Evolutionary conservation across 2,329 filamentous ascomycete species (phyloP), one percentile per base, ranked within the genome.

Genomic region (Alternaria burnsii): DNA sequence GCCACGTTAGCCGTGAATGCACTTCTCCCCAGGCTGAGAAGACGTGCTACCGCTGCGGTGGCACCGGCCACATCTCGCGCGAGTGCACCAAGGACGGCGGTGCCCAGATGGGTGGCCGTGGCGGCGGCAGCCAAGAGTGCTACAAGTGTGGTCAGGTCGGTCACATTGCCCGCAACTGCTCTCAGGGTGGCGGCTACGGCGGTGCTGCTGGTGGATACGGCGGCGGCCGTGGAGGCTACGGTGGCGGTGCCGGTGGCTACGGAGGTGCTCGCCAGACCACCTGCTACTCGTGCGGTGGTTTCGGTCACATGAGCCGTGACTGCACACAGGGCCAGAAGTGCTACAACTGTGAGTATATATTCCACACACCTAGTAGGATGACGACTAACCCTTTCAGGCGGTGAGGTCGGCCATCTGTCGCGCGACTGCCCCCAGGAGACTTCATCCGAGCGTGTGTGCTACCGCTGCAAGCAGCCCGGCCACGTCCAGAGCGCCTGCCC

Each of bases 271-370:
- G 78, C 58, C 75, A 77, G 70, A 78, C 76, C 56, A 97, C 93
- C 73, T 98, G 95, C 90, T 99, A 97, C 87, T 97, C 93, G 44
- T 98, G 95, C 84, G 95, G 95, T 73, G 95, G 95, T 70, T 94
- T 93, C 79, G 94, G 94, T 76, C 95, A 99, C 86, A 94, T 97
- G 91, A 94, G 92, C 78, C 91, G 94, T 86, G 95, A 98, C 83
- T 99, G 95, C 84, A 96, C 94, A 74, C 96, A 98, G 82, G 95
- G 95, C 76, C 94, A 96, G 86, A 98, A 98, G 87, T 99, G 95
- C 90, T 99, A 98, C 89, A 97, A 97, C 89, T 98, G 95, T 89
- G 78, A 78, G 86, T 78, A 18, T 38, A 40, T 6, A 5, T 38
- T 38, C 28, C 14, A 42, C 8, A 61, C 41, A 38, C 28, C 9